Evolutionary conservation across 306 rosid species (phyloP).

Genomic region (Inga leiocalycina): DNA sequence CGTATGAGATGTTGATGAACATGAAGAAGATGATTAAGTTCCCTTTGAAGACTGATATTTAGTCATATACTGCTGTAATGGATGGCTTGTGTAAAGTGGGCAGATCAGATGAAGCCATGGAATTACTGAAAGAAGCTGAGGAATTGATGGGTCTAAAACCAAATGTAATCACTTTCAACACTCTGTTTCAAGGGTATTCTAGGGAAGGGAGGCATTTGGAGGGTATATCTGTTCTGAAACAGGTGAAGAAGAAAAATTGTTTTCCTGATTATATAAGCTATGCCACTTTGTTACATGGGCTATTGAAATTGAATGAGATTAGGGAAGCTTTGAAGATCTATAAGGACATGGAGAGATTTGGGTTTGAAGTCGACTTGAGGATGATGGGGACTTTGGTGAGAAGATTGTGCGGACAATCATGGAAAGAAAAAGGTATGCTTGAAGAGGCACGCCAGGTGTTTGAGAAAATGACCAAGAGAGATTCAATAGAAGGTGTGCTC

Average conservation of each 20-base stretch:
- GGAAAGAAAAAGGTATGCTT: conserved; percentile 44
- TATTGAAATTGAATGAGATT: conserved; percentile 61
- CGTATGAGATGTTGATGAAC: conserved; percentile 56
- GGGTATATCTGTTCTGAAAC: conserved; percentile 53
- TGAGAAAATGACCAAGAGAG: conserved; percentile 54
- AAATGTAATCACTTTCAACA: conserved; percentile 63
- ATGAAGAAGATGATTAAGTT: conserved; percentile 31
- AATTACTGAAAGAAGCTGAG: conserved; percentile 64
- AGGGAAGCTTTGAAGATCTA: conserved; percentile 37
- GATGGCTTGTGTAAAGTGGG: conserved; percentile 89
- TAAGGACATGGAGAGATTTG: conserved; percentile 11
- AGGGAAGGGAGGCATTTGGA: conserved; percentile 19
- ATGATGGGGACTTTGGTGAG: conserved; percentile 62
- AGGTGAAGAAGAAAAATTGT: conserved; percentile 56
- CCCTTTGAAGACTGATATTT: conserved; percentile 55
- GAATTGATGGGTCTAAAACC: conserved; percentile 53
- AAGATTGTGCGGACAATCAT: conserved; percentile 54
- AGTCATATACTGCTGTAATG: conserved; percentile 70
- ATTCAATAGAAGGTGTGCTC: conserved; percentile 40
- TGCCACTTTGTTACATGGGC: conserved; percentile 67
- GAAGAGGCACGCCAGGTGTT: conserved; percentile 56
- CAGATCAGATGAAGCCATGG: conserved; percentile 71
- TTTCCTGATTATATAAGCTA: conserved; percentile 66
- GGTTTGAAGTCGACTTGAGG: conserved; percentile 52
- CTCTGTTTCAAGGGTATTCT: conserved; percentile 70